Conservation (phyloP, 768 basidiomycete genomes). For the Lentinula lateritia region DNA sequence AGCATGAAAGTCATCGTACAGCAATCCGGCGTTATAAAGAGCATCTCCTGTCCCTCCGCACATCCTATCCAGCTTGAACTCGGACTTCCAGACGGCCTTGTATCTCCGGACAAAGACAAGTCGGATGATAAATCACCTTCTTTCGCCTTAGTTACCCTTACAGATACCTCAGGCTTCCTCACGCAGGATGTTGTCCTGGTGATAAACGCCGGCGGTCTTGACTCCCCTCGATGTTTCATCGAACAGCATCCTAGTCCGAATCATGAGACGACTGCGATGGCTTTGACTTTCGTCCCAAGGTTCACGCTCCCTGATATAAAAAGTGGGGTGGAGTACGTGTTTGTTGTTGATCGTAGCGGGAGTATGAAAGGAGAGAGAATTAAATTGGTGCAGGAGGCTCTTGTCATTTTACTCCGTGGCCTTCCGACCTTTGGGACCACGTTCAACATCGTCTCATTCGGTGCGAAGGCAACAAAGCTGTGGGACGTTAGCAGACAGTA, state of each 20-base stretch:
- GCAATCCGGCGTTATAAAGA: not conserved
- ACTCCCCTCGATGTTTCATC: slow-evolving; percentile 51
- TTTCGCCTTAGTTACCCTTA: not conserved
- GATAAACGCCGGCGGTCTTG: slow-evolving; percentile 41
- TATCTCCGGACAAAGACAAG: not conserved
- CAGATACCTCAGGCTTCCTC: slow-evolving; percentile 25
- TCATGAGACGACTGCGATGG: slow-evolving; percentile 39
- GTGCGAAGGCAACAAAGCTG: slow-evolving; percentile 18
- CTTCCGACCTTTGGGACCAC: slow-evolving; percentile 35
- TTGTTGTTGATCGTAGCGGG: slow-evolving; percentile 53
- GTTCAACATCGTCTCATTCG: slow-evolving; percentile 59
- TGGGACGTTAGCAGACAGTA: slow-evolving; percentile 33
- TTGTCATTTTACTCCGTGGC: slow-evolving; percentile 41
- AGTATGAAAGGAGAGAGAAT: slow-evolving; percentile 43
- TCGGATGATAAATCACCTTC: not conserved
- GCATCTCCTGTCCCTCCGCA: not conserved
- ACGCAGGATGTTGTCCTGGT: slow-evolving; percentile 45
- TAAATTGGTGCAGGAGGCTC: slow-evolving; percentile 38
- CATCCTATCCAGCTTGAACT: not conserved
- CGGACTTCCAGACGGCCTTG: not conserved
- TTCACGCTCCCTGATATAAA: slow-evolving; percentile 35
- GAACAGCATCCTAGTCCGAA: slow-evolving; percentile 28
- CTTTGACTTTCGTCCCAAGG: slow-evolving; percentile 48
- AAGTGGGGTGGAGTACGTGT: slow-evolving; percentile 49
- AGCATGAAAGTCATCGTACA: not conserved